phyloP scores from a whole-genome alignment of 495 filamentous ascomycete genomes.

The Achaetomiella virescens region DNA sequence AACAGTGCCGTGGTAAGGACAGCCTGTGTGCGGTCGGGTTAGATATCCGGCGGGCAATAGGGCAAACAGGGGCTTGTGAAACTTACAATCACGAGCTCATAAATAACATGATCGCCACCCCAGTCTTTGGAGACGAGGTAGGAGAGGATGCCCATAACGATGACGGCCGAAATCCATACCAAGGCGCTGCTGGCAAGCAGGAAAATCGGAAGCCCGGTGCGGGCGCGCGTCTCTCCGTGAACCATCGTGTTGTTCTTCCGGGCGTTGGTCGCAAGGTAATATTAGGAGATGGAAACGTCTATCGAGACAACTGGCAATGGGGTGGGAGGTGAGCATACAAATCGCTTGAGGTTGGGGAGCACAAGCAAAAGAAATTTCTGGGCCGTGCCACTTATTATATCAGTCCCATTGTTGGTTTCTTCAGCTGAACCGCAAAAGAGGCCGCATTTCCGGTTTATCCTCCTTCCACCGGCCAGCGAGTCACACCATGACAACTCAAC shows the following conservation, averaged over 20 bases:
- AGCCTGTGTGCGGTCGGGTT: conserved; percentile 30
- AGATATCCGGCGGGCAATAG: background rate
- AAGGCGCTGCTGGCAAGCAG: conserved; percentile 29
- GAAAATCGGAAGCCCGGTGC: conserved; percentile 20
- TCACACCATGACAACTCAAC: background rate
- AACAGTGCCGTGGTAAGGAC: conserved; percentile 54
- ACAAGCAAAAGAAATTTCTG: too few relatives aligned
- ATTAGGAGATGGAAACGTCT: background rate
- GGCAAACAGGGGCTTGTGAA: background rate
- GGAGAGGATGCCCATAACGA: conserved; percentile 55
- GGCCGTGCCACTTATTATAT: too few relatives aligned
- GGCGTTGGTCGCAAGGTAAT: background rate
- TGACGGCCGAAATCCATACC: conserved; percentile 51
- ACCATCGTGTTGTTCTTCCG: conserved; percentile 7
- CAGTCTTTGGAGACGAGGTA: conserved; percentile 44
- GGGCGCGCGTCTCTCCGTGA: conserved; percentile 1
- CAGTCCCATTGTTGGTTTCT: background rate
- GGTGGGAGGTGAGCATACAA: too few relatives aligned
- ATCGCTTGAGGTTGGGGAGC: too few relatives aligned
- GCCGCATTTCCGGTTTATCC: background rate
- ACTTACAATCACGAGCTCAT: conserved; percentile 53
- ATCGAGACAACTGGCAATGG: too few relatives aligned
- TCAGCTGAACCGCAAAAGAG: too few relatives aligned
- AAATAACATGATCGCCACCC: conserved; percentile 44
- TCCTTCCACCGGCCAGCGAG: background rate